Evolutionary conservation across 345 rosid genomes (phyloP), one percentile per base, ranked within the genome.

Genomic region (Triadica sebifera): DNA sequence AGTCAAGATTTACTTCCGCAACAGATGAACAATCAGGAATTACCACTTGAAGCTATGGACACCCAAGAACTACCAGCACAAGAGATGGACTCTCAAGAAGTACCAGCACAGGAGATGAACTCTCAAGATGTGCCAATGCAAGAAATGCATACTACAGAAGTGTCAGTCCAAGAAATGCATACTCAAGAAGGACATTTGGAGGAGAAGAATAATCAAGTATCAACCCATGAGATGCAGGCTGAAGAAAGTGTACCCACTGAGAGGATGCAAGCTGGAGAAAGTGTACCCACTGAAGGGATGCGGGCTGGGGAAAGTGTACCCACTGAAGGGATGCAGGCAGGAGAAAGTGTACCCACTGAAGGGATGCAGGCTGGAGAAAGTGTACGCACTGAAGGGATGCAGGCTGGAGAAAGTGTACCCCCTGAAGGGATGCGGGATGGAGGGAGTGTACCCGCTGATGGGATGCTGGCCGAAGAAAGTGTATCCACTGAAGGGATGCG

Each of bases 41-140:
- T 41, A 45, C 22, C 13, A 8, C 19, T 50, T 9, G 25, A 62
- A 62, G 69, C 61, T n/a, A n/a, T 50, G 46, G 59, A 62, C 38
- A 50, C 29, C 29, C 46, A 34, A n/a, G 25, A 61, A 61, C 34
- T 22, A 17, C 68, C 64, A 22, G 3, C n/a, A 3, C 74, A 58
- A 13, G 75, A 61, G 49, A 62, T 72, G 61, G 20, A 49, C 29
- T 19, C 37, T 29, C 37, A 62, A 24, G 67, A 24, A 47, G 45
- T 9, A 50, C 58, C 75, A 8, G 20, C 39, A 6, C 75, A 72
- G 20, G 60, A 62, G 19, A 50, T 37, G 69, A 5, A 68, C 49
- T 71, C 59, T 29, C 80, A 75, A 60, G 90, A 84, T 74, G 82
- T 75, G 70, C 11, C 50, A 1, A 34, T 52, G 15, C 68, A 68